Evolutionary conservation across 2,329 filamentous ascomycete genomes (phyloP).

Genomic region (Penicillium frequentans): DNA sequence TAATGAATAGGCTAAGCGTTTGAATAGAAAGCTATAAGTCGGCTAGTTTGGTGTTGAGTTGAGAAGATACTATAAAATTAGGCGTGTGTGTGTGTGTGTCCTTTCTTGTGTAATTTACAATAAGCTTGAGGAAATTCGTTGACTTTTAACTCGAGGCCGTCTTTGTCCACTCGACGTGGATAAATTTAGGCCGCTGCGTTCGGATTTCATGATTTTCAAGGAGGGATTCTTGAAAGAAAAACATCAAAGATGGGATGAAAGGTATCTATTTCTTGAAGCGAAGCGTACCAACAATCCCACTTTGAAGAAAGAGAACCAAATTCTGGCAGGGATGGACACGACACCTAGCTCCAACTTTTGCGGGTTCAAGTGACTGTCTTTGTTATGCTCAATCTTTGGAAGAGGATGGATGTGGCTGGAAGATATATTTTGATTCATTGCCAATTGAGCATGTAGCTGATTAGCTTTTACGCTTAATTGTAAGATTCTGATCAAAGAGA

Average conservation of each 20-base stretch:
- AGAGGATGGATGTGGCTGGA: not conserved
- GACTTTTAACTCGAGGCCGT: not conserved
- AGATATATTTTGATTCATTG: not conserved
- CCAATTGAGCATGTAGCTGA: not conserved
- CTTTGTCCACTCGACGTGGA: not conserved
- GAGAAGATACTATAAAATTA: not conserved
- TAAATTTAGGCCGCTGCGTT: not conserved
- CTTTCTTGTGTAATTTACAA: not conserved
- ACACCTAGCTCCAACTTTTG: not conserved
- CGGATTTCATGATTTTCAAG: not conserved
- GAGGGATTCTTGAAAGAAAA: not conserved
- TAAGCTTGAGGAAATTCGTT: not conserved
- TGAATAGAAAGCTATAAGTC: not conserved
- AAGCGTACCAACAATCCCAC: not conserved
- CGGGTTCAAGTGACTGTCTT: not conserved
- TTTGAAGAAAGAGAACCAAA: not conserved
- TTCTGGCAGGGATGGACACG: not conserved
- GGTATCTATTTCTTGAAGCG: not conserved
- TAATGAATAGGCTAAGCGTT: not conserved
- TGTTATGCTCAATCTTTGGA: not conserved
- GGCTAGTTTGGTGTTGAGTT: not conserved
- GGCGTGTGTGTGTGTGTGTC: not conserved
- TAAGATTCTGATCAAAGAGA: not conserved
- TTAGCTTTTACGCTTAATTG: not conserved
- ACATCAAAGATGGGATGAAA: not conserved